Evolutionary conservation across 495 filamentous ascomycete species (phyloP).

Genomic region (Tuber brumale): DNA sequence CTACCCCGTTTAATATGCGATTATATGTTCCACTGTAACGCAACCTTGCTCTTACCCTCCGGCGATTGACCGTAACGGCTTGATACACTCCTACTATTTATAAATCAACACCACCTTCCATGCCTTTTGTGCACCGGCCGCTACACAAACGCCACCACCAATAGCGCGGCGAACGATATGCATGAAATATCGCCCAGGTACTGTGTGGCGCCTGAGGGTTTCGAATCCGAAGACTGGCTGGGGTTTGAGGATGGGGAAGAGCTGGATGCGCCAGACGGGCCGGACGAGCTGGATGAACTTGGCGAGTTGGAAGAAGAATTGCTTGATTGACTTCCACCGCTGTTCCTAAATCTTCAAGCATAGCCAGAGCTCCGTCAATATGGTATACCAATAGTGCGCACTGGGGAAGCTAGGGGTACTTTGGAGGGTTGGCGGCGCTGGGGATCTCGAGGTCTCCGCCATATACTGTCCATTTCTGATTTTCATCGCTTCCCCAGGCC

Average conservation of each 20-base stretch:
- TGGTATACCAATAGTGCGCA: not conserved
- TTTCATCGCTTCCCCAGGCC: conserved; percentile 42
- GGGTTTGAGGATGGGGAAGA: not conserved
- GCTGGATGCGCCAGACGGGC: not conserved
- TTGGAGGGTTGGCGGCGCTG: conserved; percentile 45
- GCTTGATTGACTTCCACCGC: not conserved
- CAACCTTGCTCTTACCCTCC: not conserved
- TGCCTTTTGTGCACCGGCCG: not conserved
- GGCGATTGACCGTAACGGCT: not conserved
- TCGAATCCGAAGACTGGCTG: not conserved
- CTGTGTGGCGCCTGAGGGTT: not conserved
- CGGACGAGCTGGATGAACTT: not conserved
- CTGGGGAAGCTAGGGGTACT: conserved; percentile 13
- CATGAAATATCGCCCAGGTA: not conserved
- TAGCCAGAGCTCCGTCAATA: not conserved
- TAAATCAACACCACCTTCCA: not conserved
- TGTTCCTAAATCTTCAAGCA: not conserved
- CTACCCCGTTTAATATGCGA: not conserved
- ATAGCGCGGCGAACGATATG: not conserved
- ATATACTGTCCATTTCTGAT: conserved; percentile 43
- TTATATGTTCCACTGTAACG: not conserved
- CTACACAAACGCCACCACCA: not conserved
- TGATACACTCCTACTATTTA: not conserved
- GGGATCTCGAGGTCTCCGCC: conserved; percentile 45
- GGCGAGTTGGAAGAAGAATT: not conserved